Percentiles rank a stretch among this genome's conserved stretches.
Evolutionary conservation across 1,284 basidiomycete genomes (phyloP).

Genomic region (Ganoderma multipileum): DNA sequence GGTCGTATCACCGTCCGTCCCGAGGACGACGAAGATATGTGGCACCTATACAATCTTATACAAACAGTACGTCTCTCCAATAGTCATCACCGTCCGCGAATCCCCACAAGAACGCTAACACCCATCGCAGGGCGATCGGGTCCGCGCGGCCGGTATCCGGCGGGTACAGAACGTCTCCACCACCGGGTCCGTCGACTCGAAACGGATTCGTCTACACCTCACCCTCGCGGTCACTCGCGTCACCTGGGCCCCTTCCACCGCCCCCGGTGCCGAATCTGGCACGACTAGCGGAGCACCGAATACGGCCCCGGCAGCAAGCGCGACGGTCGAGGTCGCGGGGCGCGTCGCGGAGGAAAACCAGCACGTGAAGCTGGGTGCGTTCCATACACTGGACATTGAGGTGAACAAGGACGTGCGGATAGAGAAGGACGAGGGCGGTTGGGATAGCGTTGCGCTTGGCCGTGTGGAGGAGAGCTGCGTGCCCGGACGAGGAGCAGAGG

Average conservation of each 20-base stretch:
- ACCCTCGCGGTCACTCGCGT: slow-evolving; percentile 80
- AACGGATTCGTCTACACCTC: slow-evolving; percentile 85
- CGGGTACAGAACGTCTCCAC: slow-evolving; percentile 83
- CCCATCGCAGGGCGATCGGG: slow-evolving; percentile 72
- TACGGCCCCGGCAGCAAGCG: slow-evolving; percentile 48
- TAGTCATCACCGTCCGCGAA: not conserved
- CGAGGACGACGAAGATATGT: slow-evolving; percentile 99
- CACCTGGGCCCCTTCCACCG: slow-evolving; percentile 74
- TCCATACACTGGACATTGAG: slow-evolving; percentile 96
- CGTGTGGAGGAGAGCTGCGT: slow-evolving; percentile 89
- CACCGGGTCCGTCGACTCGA: slow-evolving; percentile 94
- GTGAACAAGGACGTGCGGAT: slow-evolving; percentile 92
- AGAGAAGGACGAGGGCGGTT: slow-evolving; percentile 80
- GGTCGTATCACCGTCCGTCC: slow-evolving; percentile 91
- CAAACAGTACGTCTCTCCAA: slow-evolving; percentile 54
- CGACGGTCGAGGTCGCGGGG: slow-evolving; percentile 89
- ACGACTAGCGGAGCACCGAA: slow-evolving; percentile 45
- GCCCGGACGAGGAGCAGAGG: slow-evolving; percentile 94
- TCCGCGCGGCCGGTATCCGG: slow-evolving; percentile 90
- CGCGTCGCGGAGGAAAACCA: slow-evolving; percentile 90
- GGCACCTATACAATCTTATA: slow-evolving; percentile 99
- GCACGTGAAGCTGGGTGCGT: slow-evolving; percentile 94
- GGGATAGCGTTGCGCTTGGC: slow-evolving; percentile 90
- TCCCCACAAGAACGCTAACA: not conserved
- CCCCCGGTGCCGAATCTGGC: slow-evolving; percentile 54